Evolutionary conservation across 331 rosid species (phyloP).

Genomic region (Acacia concinna): DNA sequence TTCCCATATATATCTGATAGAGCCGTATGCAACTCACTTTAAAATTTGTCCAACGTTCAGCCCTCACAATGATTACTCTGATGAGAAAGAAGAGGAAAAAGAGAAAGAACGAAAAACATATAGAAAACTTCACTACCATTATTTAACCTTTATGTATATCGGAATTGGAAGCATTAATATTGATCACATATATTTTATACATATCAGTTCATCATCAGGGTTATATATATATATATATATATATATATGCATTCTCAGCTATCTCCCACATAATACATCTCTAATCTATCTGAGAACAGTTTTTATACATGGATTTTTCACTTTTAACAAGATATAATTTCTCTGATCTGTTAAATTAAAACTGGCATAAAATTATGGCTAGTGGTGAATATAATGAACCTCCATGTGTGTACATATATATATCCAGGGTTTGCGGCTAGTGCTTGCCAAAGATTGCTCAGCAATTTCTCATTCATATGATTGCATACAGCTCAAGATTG

Average conservation of each 20-base stretch:
- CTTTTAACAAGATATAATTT: not conserved
- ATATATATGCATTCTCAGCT: no score
- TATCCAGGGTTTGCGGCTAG: constrained; percentile 38
- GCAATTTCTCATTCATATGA: constrained; percentile 32
- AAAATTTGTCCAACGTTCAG: not conserved
- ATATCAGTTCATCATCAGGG: no score
- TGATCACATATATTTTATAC: not conserved
- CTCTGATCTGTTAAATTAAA: not conserved
- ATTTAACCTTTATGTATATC: not conserved
- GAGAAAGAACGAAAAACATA: not conserved
- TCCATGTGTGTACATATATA: not conserved
- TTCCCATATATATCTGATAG: not conserved
- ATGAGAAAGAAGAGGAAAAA: not conserved
- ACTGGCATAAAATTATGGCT: no score
- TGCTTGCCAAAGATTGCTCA: constrained; percentile 37
- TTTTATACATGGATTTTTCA: not conserved
- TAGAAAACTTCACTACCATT: not conserved
- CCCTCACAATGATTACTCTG: constrained; percentile 14
- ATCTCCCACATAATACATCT: no score
- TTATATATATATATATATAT: not conserved
- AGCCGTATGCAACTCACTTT: not conserved
- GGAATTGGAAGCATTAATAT: not conserved
- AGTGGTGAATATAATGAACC: constrained; percentile 3
- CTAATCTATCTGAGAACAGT: not conserved
- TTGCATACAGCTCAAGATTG: constrained; percentile 35